phyloP scores from a whole-genome alignment of 202 grass and related monocot species.

The Panicum virgatum region DNA sequence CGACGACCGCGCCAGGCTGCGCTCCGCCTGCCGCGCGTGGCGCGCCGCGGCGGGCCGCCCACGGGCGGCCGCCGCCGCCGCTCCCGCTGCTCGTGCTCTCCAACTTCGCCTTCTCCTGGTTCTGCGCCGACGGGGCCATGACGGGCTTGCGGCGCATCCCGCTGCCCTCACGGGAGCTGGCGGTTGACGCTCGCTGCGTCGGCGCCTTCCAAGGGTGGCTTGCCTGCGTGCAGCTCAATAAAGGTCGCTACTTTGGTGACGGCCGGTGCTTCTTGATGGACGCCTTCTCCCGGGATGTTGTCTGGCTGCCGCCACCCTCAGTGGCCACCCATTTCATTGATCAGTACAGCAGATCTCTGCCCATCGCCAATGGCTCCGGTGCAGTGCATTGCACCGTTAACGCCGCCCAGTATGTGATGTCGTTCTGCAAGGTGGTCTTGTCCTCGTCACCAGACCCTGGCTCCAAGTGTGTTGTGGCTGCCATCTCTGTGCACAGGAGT shows the following conservation, averaged over 20 bases:
- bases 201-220: constrained; percentile 43
- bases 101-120: constrained; percentile 26
- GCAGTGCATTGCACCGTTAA: constrained; percentile 28
- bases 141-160: background rate
- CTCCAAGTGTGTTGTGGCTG: constrained; percentile 31
- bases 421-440: constrained; percentile 41
- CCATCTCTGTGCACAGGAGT: constrained; percentile 35
- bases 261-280: constrained; percentile 41
- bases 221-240: constrained; percentile 22
- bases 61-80: constrained; percentile 31
- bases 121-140: background rate
- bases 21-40: constrained; percentile 43
- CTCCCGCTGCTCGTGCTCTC: constrained; percentile 42
- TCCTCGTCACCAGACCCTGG: constrained; percentile 35
- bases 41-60: constrained; percentile 24
- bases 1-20: constrained; percentile 44
- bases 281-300: constrained; percentile 18
- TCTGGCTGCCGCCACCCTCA: constrained; percentile 33
- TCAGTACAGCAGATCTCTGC: constrained; percentile 17
- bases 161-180: background rate
- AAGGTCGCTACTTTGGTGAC: constrained; percentile 35
- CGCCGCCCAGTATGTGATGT: constrained; percentile 35
- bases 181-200: constrained; percentile 32
- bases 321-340: constrained; percentile 16
- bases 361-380: constrained; percentile 40